Evolutionary conservation across 495 filamentous ascomycete genomes (phyloP).

Genomic region (Penicillium robsamsonii): DNA sequence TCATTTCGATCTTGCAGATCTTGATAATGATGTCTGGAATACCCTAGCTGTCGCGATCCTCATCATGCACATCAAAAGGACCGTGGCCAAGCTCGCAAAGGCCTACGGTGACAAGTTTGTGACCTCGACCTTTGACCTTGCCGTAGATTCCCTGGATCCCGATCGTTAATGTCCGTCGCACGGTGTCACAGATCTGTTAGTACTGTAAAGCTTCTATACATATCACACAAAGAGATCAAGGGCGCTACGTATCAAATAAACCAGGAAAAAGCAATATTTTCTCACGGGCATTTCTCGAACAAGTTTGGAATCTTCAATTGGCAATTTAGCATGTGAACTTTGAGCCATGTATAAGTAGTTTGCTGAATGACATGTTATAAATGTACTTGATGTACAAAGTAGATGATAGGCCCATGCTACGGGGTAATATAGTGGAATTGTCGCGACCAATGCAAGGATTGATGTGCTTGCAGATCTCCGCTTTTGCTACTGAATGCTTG

Average conservation of each 20-base stretch:
- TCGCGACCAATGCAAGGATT: slow-evolving; percentile 3
- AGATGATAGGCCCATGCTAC: background rate
- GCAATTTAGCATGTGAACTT: background rate
- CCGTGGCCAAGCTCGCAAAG: slow-evolving; percentile 32
- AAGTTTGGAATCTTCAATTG: background rate
- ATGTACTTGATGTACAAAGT: background rate
- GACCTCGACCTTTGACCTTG: background rate
- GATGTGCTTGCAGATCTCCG: slow-evolving; percentile 4
- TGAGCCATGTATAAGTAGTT: background rate
- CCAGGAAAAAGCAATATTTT: background rate
- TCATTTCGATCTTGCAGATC: slow-evolving; percentile 40
- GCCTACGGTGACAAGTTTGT: slow-evolving; percentile 1
- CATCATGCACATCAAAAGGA: slow-evolving; percentile 37
- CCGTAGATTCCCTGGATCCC: background rate
- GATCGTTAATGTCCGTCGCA: background rate
- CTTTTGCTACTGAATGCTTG: background rate
- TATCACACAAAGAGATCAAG: too few species aligned
- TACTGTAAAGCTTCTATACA: too few species aligned
- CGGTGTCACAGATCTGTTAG: background rate
- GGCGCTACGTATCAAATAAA: background rate
- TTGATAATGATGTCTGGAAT: slow-evolving; percentile 49
- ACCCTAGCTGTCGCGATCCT: slow-evolving; percentile 44
- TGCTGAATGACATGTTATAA: background rate
- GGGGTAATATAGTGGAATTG: background rate
- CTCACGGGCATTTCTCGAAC: too few species aligned